Base-by-base conservation (phyloP, 1,284 basidiomycete genomes). In the Amylostereum areolatum region DNA sequence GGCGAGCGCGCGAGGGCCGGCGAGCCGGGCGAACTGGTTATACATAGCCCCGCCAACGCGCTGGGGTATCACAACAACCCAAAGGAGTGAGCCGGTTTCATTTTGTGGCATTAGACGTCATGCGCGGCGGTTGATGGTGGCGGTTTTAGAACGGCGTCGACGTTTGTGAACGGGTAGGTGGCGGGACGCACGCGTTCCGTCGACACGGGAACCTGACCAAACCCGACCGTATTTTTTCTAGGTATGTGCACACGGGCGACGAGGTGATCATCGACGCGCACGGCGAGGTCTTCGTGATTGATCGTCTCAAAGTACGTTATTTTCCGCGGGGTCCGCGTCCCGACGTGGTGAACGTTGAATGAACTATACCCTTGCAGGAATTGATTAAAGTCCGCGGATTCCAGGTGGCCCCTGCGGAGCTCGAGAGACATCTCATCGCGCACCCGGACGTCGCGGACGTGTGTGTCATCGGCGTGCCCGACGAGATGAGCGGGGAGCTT, bases 401-500 rank as follows among this genome's bases (percentile, higher is more conserved):
- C 59, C 81, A 86, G 62, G 78, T 83, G n/a, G 68, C 68, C 39
- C 63, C 65, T 1, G 65, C 67, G 6, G 65, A 68, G 48, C 59
- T 71, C 9, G 66, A 69, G 54, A 66, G 86, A 0, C 85, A 87
- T 62, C 67, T 93, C 31, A 71, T 93, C 52, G 59, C 82, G 63
- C 86, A 90, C 55, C 68, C 75, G 0, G 85, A 85, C 56, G 81
- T 92, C 4, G 71, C 71, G 1, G 84, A 91, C 51, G 75, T 72
- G 1, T 89, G 88, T 56, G 85, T 93, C 9, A 82, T 93, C 5
- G 80, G 87, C 2, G 63, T 91, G 2, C 77, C 76, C 0, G 86
- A 93, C 60, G 87, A 91, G 11, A 87, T 82, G 55, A 85, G 78
- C 44, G 90, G 90, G 34, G 90, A 93, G 60, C 59, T 89, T 3